Evolutionary conservation across 345 rosid species (phyloP), one percentile per base, ranked within the genome.

Genomic region (Xanthoceras sorbifolium): DNA sequence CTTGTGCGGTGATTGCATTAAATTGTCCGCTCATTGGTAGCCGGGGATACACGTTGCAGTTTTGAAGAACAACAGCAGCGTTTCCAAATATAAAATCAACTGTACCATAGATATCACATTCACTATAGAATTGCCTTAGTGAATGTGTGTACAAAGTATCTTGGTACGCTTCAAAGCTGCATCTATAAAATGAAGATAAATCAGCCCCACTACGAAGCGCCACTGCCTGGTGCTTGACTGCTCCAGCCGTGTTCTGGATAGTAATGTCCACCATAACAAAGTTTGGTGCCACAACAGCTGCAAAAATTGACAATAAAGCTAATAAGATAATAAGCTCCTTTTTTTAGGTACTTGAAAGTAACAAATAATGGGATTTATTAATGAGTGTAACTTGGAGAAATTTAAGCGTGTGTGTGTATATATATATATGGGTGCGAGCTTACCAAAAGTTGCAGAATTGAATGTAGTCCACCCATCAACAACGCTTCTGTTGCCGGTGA

Each of bases 81-180:
- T 95, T 95, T 10, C 99, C 99, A 25, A 95, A 95, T 50, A 95
- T 93, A 79, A 90, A 95, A 52, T 95, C 99, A 3, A 93, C 96
- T 0, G 99, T 95, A 1, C 99, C 99, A 29, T 92, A 95, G 7
- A 95, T 77, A 26, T 95, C 96, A 23, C 99, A 95, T 64, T 90
- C 97, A 9, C 98, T 83, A 26, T 95, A 95, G 80, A 93, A 93
- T 64, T 93, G 98, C 72, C 99, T 79, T 2, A 90, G 63, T 9
- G 99, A 92, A 78, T 91, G 94, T 0, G 94, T 70, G 78, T 93
- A 92, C 46, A 95, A 72, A 0, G 99, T 92, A 79, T 95, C 99
- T 81, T 93, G 99, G 72, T 90, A 94, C 20, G 81, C 98, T 74
- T 91, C 98, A 14, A 94, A 91, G 54, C 98, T 91, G 85, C 98